These are phyloP conservation scores for Blastosporella zonata DNA, from an alignment of 1,284 basidiomycete species.

Conservation along the genomic window DNA sequence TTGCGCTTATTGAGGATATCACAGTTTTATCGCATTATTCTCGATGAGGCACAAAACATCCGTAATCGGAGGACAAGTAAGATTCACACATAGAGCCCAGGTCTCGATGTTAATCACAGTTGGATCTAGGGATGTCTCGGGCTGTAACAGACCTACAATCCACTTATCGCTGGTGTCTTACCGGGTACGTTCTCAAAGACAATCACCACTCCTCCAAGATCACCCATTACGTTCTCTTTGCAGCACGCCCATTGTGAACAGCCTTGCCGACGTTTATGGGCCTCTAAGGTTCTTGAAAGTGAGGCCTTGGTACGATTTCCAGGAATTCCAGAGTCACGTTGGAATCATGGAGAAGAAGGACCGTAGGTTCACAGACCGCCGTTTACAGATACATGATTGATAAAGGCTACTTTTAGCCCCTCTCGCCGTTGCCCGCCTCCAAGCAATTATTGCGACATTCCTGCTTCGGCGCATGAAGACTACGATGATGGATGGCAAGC, in stretches of 20 bases:
- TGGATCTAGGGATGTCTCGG: conserved; percentile 39
- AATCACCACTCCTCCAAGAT: neutral
- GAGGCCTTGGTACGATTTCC: conserved; percentile 52
- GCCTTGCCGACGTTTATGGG: conserved; percentile 47
- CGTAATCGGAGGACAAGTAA: conserved; percentile 48
- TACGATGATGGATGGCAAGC: conserved; percentile 54
- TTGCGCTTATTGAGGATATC: conserved; percentile 4
- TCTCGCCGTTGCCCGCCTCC: conserved; percentile 47
- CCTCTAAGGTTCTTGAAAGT: conserved; percentile 50
- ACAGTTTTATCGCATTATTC: conserved; percentile 51
- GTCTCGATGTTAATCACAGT: neutral
- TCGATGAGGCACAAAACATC: conserved; percentile 57
- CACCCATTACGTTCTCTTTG: neutral
- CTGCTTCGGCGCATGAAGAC: conserved; percentile 56
- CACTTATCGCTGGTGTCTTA: conserved; percentile 52
- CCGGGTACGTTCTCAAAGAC: conserved; percentile 33
- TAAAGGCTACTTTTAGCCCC: conserved; percentile 29
- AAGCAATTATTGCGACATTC: conserved; percentile 48
- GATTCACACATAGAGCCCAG: neutral
- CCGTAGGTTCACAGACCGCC: conserved; percentile 28
- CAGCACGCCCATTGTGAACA: conserved; percentile 59
- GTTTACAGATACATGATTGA: neutral
- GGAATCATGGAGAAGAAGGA: conserved; percentile 41
- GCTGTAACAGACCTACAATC: conserved; percentile 44
- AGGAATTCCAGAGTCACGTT: conserved; percentile 44